Conservation (phyloP, 2,329 filamentous ascomycete species). For the Rutstroemia sp. region DNA sequence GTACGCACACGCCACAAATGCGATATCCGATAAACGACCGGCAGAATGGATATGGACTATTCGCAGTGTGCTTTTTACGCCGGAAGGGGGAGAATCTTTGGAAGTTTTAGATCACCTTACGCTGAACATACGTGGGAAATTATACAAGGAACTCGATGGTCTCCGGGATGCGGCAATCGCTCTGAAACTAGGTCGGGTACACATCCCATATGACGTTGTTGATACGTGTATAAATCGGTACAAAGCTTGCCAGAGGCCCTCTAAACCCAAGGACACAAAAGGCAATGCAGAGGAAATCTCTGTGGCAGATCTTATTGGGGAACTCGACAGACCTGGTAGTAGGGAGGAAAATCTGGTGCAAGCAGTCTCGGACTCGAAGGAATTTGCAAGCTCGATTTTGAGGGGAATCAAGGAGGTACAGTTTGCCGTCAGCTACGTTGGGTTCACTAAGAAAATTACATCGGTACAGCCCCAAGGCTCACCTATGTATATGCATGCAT, state of each 20-base stretch:
- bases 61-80: constrained; percentile 81
- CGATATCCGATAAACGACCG: constrained; percentile 57
- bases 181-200: constrained; percentile 82
- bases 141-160: constrained; percentile 79
- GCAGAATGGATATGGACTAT: constrained; percentile 91
- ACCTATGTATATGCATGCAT: constrained; percentile 76
- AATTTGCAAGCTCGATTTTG: constrained; percentile 83
- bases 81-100: constrained; percentile 74
- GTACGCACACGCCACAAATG: constrained; percentile 70
- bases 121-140: constrained; percentile 83
- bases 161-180: constrained; percentile 85
- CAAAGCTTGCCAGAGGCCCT: constrained; percentile 36
- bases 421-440: constrained; percentile 86
- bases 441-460: constrained; percentile 72
- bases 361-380: constrained; percentile 84
- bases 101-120: constrained; percentile 85
- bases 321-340: constrained; percentile 57
- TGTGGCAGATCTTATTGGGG: constrained; percentile 66
- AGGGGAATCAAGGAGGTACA: constrained; percentile 94
- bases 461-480: constrained; percentile 57
- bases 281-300: constrained; percentile 52
- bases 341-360: constrained; percentile 61
- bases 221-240: constrained; percentile 52
- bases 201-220: constrained; percentile 86
- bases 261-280: constrained; percentile 19